Evolutionary conservation across 371 early-diverging fungal species (phyloP), one percentile per base, ranked within the genome.

Genomic region (Mortierella sp.): DNA sequence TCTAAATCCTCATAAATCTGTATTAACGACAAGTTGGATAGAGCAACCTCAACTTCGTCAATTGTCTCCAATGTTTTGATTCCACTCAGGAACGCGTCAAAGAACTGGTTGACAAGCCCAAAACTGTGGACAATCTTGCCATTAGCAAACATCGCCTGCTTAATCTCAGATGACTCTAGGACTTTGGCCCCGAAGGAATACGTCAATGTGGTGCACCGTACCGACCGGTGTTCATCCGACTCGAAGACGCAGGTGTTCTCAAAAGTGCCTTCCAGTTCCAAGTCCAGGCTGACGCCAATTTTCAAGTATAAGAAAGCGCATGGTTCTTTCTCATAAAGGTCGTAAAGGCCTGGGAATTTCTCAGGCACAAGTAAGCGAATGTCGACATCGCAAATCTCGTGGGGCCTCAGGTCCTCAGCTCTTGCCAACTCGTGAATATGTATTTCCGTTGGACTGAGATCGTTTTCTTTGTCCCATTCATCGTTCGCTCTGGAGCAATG

Each of bases 141-240:
- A 48, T 83, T 82, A 16, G 85, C 65, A 83, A 78, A 84, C 3
- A 86, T 67, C 2, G 87, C 88, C 48, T 88, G 88, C 45, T 89
- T 88, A 22, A 88, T 77, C 78, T 91, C 88, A 33, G 83, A 84
- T 3, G 90, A 86, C 67, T 92, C 90, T 11, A 91, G 72, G 1
- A 92, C 89, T 11, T 87, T 88, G 58, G 86, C 83, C 8, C 91
- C 91, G 77, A 90, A 92, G 0, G 91, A 91, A 52, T 91, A 91
- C 52, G 90, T 89, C 24, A 87, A 80, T 0, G 91, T 92, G 3
- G 87, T 88, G 76, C 91, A 90, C 72, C 89, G 85, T 32, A 92
- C 82, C 6, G 87, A 79, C 9, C 86, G 83, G 1, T 86, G 86
- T 32, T 87, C 86, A 24, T 67, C 72, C 10, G 90, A 85, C 47